Conservation (phyloP, 257 asterid species). For the Fraxinus anomala region DNA sequence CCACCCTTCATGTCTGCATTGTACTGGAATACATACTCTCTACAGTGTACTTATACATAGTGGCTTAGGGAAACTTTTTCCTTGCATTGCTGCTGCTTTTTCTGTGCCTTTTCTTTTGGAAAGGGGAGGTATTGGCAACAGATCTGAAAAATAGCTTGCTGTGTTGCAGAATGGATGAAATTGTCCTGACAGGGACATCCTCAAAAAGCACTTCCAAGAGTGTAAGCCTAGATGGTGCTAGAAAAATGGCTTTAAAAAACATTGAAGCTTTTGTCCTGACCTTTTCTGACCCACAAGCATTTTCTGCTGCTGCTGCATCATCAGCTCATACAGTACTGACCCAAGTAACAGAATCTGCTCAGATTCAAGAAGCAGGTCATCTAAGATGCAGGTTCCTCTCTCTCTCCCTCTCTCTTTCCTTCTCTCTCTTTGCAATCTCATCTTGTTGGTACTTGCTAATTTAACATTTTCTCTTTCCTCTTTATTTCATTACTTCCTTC, state of each 20-base stretch:
- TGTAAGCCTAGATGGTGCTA: constrained; percentile 59
- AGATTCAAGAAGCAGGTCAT: constrained; percentile 80
- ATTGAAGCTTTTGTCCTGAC: constrained; percentile 67
- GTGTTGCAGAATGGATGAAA: constrained; percentile 73
- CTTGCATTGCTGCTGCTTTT: not conserved
- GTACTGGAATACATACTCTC: not conserved
- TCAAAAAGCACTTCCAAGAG: constrained; percentile 60
- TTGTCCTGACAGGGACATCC: constrained; percentile 54
- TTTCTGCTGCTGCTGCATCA: constrained; percentile 70
- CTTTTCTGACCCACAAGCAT: constrained; percentile 65
- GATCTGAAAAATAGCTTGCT: constrained; percentile 18
- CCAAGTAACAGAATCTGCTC: constrained; percentile 71
- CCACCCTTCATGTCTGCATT: not conserved
- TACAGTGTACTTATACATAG: not conserved
- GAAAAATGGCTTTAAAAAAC: constrained; percentile 67
- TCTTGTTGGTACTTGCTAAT: not conserved
- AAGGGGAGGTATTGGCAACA: constrained; percentile 1
- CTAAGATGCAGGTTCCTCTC: constrained; percentile 76
- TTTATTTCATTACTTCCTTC: not conserved
- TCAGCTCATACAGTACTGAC: constrained; percentile 62
- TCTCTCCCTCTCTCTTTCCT: constrained; percentile 6
- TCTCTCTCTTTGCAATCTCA: not conserved
- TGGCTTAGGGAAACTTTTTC: not conserved
- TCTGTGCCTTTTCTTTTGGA: not conserved
- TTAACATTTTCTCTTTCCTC: not conserved